Evolutionary conservation across 2,329 filamentous ascomycete species (phyloP), one percentile per base, ranked within the genome.

Genomic region (Pestalotiopsis sp.): DNA sequence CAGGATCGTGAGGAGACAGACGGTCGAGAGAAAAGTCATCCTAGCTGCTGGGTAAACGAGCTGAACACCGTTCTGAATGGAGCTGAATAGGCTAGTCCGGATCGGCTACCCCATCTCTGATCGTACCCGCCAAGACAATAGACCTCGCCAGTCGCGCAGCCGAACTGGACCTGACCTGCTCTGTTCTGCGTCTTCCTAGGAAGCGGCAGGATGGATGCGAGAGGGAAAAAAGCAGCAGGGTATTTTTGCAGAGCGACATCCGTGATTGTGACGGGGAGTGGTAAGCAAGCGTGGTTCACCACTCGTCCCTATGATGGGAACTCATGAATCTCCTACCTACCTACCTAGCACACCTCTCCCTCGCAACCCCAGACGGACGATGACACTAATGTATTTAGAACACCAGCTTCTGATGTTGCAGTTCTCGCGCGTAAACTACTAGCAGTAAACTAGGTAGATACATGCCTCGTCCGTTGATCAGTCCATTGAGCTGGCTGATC

Each of bases 51-150:
- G 23, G 20, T 58, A 59, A 60, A 55, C 39, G 45, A 66, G 64
- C 64, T 66, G 64, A 60, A 59, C 45, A 17, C 45, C 45, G 45
- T 52, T 52, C 45, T 52, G 17, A 20, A 55, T 66, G 64, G 14
- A 65, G 64, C 64, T 60, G 64, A 66, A 55, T 14, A 23, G 23
- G 36, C 63, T 66, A 66, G 64, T 49, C 52, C 38, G 55, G 20
- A 66, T 66, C 64, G 55, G 55, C 59, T 20, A 62, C 25, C 27
- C 64, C 52, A 66, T 66, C 64, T 66, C 27, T 60, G 64, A 66
- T 66, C 64, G 64, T 59, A 11, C 60, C 17, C 27, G 64, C 64
- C 64, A 66, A 66, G 64, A 66, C 64, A 66, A 66, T 59, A 66
- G 25, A 62, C 59, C 59, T 62, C 59, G 11, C 31, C 59, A 62